Evolutionary conservation across 2,329 filamentous ascomycete species (phyloP), one percentile per base, ranked within the genome.

Genomic region (Gremmenia infestans): DNA sequence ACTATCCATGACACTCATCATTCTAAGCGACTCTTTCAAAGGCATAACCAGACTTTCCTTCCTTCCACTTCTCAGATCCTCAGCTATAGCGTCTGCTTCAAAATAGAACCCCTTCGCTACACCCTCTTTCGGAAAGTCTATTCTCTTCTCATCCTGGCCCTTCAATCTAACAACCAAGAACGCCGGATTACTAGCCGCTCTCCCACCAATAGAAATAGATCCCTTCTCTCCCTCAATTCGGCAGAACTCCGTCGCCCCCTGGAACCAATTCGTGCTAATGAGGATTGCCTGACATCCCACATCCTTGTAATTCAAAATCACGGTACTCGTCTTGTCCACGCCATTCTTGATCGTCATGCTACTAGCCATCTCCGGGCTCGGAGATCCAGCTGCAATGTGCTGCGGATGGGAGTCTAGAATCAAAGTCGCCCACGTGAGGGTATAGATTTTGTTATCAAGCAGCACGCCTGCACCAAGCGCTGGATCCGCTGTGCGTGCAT

Each of bases 1-100:
- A 71, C 84, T 78, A 73, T 88, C 85, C 84, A 87, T 87, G 2
- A 81, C 75, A 68, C 82, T 78, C 84, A 87, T 87, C 53, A 87
- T 82, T 22, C 81, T 72, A 53, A 86, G 71, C 60, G 80, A 85
- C 74, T 88, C 85, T 53, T 78, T 75, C 72, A 76, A 74, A 12
- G 77, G 74, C 69, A 86, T 71, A 12, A 73, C 72, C 58, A 78
- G 75, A 56, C 82, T 82, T 68, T 87, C 81, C 57, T 81, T 74
- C 64, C 79, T 77, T 4, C 82, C 81, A 66, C 84, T 82, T 52
- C 78, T 71, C 36, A 87, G 63, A 55, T 81, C 82, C 48, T 78
- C 75, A 11, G 81, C 84, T 53, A 78, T 81, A 70, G 85, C 83
- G 66, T 86, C 84, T 2, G 84, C 84, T 67, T 87, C 83, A 79